Conservation (phyloP, 495 filamentous ascomycete species). For the Penicillium canescens region DNA sequence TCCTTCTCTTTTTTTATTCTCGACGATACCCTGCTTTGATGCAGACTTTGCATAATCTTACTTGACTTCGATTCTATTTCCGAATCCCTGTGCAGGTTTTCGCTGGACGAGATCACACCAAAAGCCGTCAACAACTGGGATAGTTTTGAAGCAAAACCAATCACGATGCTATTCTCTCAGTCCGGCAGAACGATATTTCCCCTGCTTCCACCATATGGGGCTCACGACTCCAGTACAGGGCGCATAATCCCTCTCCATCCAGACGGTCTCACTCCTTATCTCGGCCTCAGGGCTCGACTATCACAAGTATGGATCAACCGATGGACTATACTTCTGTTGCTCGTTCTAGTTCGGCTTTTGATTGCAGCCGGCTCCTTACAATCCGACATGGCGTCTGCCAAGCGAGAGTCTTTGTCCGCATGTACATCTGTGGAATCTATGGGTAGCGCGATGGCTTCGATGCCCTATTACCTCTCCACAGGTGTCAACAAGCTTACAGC, state of each 20-base stretch:
- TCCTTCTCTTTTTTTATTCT: slow-evolving; percentile 4
- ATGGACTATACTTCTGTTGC: slow-evolving; percentile 88
- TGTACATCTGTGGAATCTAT: slow-evolving; percentile 92
- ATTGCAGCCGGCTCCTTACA: slow-evolving; percentile 71
- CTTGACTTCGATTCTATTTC: background rate
- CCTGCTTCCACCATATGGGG: slow-evolving; percentile 46
- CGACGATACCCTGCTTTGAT: background rate
- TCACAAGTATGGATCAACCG: slow-evolving; percentile 97
- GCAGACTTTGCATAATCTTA: slow-evolving; percentile 1
- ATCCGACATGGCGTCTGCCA: slow-evolving; percentile 70
- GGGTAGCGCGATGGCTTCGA: slow-evolving; percentile 94
- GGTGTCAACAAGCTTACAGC: slow-evolving; percentile 89
- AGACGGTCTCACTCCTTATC: slow-evolving; percentile 90
- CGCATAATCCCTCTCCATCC: slow-evolving; percentile 46
- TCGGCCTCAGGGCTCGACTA: slow-evolving; percentile 82
- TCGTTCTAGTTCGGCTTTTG: slow-evolving; percentile 79
- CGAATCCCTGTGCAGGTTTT: background rate
- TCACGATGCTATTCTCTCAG: slow-evolving; percentile 33
- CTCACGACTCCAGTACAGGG: slow-evolving; percentile 38
- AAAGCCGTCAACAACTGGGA: background rate
- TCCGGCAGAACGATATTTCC: slow-evolving; percentile 39
- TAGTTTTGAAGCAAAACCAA: background rate
- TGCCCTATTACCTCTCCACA: slow-evolving; percentile 88
- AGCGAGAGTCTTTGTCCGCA: slow-evolving; percentile 77
- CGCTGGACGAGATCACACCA: slow-evolving; percentile 7